Percentiles rank a stretch among this genome's conserved stretches.
Conservation (phyloP, 768 basidiomycete genomes). For the Pleurotus cornucopiae region DNA sequence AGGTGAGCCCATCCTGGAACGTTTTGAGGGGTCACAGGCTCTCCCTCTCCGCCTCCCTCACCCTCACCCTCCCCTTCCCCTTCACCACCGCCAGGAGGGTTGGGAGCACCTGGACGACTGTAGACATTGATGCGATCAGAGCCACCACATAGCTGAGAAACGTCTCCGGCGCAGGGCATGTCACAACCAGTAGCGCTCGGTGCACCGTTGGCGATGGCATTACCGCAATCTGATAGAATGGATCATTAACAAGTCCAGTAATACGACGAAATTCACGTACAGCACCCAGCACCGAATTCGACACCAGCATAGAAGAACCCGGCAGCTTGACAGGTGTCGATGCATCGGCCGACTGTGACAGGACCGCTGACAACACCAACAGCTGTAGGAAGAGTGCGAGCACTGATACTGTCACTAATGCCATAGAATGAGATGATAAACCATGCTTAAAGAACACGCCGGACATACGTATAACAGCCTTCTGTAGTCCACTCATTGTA, state of each 20-base stretch:
- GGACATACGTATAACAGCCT: constrained; percentile 14
- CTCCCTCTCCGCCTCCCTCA: background rate
- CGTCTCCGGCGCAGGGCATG: constrained; percentile 4
- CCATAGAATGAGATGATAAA: background rate
- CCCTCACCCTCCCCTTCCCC: background rate
- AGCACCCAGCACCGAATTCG: constrained; percentile 15
- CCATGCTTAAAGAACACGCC: background rate
- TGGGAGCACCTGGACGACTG: background rate
- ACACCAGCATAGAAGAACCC: constrained; percentile 12
- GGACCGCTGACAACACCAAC: constrained; percentile 8
- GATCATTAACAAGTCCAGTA: background rate
- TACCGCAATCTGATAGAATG: constrained; percentile 1
- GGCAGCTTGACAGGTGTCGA: constrained; percentile 11
- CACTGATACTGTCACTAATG: constrained; percentile 9
- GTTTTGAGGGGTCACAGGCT: background rate
- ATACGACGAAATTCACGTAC: constrained; percentile 4
- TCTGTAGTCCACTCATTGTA: constrained; percentile 4
- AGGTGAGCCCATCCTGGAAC: background rate
- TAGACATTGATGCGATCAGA: constrained; percentile 5
- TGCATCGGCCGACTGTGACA: constrained; percentile 11
- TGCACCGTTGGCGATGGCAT: constrained; percentile 4
- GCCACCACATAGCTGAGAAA: constrained; percentile 5
- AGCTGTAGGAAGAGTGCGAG: constrained; percentile 8
- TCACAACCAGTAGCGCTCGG: background rate
- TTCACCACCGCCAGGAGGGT: background rate